Conservation (phyloP, 768 basidiomycete genomes). For the Calocybe cyanea region DNA sequence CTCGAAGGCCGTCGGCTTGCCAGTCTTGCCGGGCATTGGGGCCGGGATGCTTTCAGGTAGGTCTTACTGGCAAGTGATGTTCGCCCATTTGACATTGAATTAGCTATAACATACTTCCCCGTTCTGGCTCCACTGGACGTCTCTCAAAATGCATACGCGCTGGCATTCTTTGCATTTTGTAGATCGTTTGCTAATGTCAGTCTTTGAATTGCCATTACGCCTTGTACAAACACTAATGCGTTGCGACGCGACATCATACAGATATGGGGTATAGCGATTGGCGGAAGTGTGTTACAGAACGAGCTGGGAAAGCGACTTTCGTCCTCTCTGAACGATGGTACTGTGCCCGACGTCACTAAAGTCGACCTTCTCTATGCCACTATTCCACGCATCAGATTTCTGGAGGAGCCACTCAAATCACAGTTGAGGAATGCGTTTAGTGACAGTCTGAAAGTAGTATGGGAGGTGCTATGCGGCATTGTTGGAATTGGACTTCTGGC, state of each 20-base stretch:
- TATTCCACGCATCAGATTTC: constrained; percentile 38
- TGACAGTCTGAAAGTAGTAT: constrained; percentile 7
- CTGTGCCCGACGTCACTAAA: constrained; percentile 26
- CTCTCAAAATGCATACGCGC: constrained; percentile 35
- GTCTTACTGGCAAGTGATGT: no score
- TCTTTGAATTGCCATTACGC: no score
- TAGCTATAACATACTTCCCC: constrained; percentile 31
- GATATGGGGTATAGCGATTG: constrained; percentile 52
- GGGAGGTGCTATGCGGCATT: constrained; percentile 9
- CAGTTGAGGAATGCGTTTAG: constrained; percentile 14
- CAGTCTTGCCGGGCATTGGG: constrained; percentile 1
- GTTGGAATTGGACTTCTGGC: constrained; percentile 6
- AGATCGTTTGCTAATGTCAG: constrained; percentile 33
- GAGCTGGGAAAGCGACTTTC: constrained; percentile 40
- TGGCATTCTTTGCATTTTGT: constrained; percentile 38
- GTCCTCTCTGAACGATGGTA: constrained; percentile 22
- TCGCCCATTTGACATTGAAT: no score
- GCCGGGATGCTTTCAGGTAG: constrained; percentile 1
- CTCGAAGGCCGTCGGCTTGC: constrained; percentile 3
- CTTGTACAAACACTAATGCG: no score
- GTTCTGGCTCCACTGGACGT: constrained; percentile 44
- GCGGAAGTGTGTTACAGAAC: constrained; percentile 49
- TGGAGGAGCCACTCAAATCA: constrained; percentile 25
- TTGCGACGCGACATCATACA: no score
- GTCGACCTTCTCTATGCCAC: constrained; percentile 40